A percentile compares a stretch with the other conserved stretches of the same genome.
phyloP scores from a whole-genome alignment of 106 monocot genomes.

The Acanthochlamys bracteata region DNA sequence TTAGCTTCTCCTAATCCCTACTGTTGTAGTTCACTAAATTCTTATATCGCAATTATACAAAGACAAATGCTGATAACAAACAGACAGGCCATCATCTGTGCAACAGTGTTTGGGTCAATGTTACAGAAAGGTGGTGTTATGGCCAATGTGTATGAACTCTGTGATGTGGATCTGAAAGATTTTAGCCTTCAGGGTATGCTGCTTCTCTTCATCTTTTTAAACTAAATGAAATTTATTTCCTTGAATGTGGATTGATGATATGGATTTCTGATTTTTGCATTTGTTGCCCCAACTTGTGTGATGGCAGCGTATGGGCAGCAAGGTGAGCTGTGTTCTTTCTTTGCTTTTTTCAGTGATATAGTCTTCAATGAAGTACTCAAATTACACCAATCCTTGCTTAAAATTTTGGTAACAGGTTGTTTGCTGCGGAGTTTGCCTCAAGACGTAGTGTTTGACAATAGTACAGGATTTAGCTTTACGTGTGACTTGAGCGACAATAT shows the following conservation, averaged over 20 bases:
- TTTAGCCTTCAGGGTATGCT: conserved; percentile 91
- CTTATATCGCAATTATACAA: conserved; percentile 60
- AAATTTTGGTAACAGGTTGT: conserved; percentile 48
- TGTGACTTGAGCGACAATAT: conserved; percentile 98
- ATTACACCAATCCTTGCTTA: background rate
- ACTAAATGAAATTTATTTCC: background rate
- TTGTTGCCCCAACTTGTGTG: conserved; percentile 9
- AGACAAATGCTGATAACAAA: conserved; percentile 99
- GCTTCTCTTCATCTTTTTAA: background rate
- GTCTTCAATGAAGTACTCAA: background rate
- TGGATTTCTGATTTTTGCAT: conserved; percentile 3
- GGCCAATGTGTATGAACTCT: conserved; percentile 79
- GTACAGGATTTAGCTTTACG: conserved; percentile 86
- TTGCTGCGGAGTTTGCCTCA: conserved; percentile 86
- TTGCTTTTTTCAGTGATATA: background rate
- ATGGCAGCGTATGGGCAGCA: conserved; percentile 81
- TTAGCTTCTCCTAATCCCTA: conserved; percentile 40
- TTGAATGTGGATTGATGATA: conserved; percentile 5
- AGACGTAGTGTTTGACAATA: conserved; percentile 83
- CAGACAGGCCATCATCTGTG: conserved; percentile 94
- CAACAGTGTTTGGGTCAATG: conserved; percentile 87
- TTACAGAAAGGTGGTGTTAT: conserved; percentile 86
- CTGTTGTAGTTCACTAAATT: conserved; percentile 74
- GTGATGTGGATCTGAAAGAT: conserved; percentile 87
- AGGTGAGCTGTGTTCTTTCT: conserved; percentile 41